These are phyloP conservation scores for Cytospora chrysosperma DNA, from an alignment of 2,329 filamentous ascomycete genomes.

Conservation along the genomic window DNA sequence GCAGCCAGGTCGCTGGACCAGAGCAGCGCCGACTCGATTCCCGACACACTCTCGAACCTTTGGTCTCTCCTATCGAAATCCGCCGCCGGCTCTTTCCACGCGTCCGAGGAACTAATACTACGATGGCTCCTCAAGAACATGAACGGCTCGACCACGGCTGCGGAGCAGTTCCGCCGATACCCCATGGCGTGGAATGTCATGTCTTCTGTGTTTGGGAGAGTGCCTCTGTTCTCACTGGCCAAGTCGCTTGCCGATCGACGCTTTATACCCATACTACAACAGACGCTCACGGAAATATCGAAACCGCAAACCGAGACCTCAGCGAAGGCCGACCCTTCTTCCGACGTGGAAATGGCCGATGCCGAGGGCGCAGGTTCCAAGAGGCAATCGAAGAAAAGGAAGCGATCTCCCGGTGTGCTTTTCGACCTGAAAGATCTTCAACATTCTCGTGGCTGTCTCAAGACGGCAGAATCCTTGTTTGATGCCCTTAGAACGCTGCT, in stretches of 20 bases:
- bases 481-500: constrained; percentile 46
- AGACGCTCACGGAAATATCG: constrained; percentile 61
- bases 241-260: constrained; percentile 68
- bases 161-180: constrained; percentile 55
- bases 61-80: constrained; percentile 49
- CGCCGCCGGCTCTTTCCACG: constrained; percentile 45
- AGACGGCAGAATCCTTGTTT: constrained; percentile 49
- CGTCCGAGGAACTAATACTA: constrained; percentile 57
- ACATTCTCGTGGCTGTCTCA: constrained; percentile 41
- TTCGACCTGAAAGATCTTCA: constrained; percentile 44
- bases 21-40: constrained; percentile 42
- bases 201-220: constrained; percentile 57
- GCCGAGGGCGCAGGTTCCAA: constrained; percentile 27
- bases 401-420: constrained; percentile 39
- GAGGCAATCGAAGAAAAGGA: constrained; percentile 43
- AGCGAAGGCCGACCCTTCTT: constrained; percentile 13
- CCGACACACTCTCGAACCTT: constrained; percentile 48
- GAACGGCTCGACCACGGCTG: constrained; percentile 45
- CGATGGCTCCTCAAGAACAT: constrained; percentile 64
- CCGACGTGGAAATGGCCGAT: constrained; percentile 31
- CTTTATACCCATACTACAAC: constrained; percentile 65
- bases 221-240: constrained; percentile 68
- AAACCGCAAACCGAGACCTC: constrained; percentile 28
- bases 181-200: constrained; percentile 63
- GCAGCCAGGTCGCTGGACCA: constrained; percentile 57